phyloP scores from a whole-genome alignment of 2,329 filamentous ascomycete species.

The Harringtonia lauricola region DNA sequence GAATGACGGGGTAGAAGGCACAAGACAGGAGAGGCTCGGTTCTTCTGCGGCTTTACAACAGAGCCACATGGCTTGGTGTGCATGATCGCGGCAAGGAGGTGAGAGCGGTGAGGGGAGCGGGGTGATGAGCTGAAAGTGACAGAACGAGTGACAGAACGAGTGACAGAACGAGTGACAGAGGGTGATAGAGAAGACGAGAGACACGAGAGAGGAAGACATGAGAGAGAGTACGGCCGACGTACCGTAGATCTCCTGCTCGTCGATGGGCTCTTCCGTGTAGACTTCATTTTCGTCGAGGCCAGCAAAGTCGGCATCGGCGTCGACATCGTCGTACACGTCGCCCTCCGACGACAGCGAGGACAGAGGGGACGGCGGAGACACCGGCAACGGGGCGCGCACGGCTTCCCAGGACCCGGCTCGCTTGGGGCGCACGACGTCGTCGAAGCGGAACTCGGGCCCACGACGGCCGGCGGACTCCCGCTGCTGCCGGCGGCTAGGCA shows the following conservation, averaged over 20 bases:
- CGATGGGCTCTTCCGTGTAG: conserved; percentile 67
- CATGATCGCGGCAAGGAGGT: background rate
- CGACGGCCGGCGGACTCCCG: conserved; percentile 33
- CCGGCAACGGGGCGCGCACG: conserved; percentile 12
- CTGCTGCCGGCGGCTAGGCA: conserved; percentile 65
- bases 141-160: background rate
- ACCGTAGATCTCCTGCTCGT: conserved; percentile 97
- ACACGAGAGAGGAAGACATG: background rate
- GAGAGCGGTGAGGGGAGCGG: background rate
- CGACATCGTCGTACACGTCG: conserved; percentile 14
- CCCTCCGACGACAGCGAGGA: conserved; percentile 22
- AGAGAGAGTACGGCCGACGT: conserved; percentile 15
- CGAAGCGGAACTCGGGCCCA: conserved; percentile 36
- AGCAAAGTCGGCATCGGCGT: conserved; percentile 11
- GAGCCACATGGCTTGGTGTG: background rate
- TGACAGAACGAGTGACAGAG: background rate
- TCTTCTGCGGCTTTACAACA: background rate
- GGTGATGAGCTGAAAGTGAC: no score
- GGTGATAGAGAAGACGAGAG: background rate
- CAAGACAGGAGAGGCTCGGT: background rate
- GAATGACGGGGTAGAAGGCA: no score
- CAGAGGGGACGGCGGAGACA: conserved; percentile 16
- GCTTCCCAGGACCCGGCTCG: conserved; percentile 20
- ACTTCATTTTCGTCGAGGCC: conserved; percentile 38
- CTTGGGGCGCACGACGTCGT: conserved; percentile 33